Base-by-base conservation (phyloP, 1,139 yeast species). In the Debaryomycetaceae sp. region DNA sequence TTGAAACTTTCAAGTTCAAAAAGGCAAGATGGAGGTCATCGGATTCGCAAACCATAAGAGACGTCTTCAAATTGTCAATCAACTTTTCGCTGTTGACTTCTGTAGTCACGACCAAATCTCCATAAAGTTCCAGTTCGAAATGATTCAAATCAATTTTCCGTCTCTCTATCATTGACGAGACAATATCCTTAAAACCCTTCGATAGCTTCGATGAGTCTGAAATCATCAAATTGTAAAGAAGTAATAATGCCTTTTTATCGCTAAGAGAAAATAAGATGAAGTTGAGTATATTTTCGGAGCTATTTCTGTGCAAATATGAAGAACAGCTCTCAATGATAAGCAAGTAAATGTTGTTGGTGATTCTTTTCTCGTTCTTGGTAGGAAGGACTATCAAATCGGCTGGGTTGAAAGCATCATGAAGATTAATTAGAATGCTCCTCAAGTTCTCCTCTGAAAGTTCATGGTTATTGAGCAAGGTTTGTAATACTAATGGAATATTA, bases 361-460 rank as follows among this genome's bases (percentile, higher is more conserved):
- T 39, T 11, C 42, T 46, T 5, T 22, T 34, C 7, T 41, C 45
- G 4, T 35, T 38, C 6, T 31, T 8, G 9, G 24, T 44, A 6
- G 45, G 43, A n/a, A 47, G 38, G 34, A 40, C 44, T 9, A 56
- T 45, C 36, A 59, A 49, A 38, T 51, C 45, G 7, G 52, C 37
- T 1, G 69, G 58, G 9, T 64, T 68, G 50, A 68, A 69, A 0
- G 71, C 58, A 34, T 69, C 73, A 40, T 60, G 62, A 40, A 69
- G 51, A 38, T 53, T 57, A 17, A 58, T 49, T 6, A 64, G 35
- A 7, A 64, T 44, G 31, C 57, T 55, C 45, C 57, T 51, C 1
- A 58, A 47, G 9, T 47, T 42, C 5, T 58, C 65, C 41, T 52
- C 60, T 0, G 60, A 46, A 6, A 60, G 42, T 0, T 45, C 38